These are phyloP conservation scores for Fomitopsis serialis DNA, from an alignment of 768 basidiomycete genomes.

Conservation along the genomic window DNA sequence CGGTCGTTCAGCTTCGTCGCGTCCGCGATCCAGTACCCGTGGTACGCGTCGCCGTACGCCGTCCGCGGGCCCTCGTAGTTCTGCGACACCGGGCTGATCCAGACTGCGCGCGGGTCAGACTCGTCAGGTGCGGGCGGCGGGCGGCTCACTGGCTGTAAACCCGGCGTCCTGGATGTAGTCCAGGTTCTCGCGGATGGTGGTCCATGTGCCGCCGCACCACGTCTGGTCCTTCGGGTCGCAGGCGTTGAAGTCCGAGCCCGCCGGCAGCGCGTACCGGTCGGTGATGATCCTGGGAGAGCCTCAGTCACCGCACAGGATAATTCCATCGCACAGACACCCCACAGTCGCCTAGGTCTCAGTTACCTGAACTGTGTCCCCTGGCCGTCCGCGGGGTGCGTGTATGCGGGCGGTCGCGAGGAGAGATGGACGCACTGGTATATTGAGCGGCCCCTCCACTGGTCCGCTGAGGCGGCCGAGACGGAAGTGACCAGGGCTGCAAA, in stretches of 20 bases:
- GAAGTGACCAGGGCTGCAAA: conserved; percentile 24
- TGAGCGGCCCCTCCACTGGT: conserved; percentile 71
- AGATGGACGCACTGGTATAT: conserved; percentile 57
- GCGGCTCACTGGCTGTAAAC: conserved; percentile 68
- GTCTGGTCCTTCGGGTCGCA: conserved; percentile 60
- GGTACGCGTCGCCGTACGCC: conserved; percentile 78
- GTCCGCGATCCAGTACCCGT: conserved; percentile 82
- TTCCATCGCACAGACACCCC: too few species aligned
- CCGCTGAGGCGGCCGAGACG: conserved; percentile 55
- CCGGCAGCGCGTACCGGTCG: conserved; percentile 70
- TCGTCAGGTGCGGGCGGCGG: too few species aligned
- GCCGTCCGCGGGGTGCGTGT: too few species aligned
- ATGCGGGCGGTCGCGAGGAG: too few species aligned
- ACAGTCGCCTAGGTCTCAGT: too few species aligned
- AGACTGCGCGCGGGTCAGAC: conserved; percentile 40
- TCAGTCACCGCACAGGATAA: too few species aligned
- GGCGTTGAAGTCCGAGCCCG: conserved; percentile 40
- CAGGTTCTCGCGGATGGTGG: conserved; percentile 64
- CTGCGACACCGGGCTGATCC: conserved; percentile 80
- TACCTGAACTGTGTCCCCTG: too few species aligned
- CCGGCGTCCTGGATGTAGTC: conserved; percentile 83
- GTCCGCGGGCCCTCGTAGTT: conserved; percentile 70
- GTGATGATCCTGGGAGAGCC: conserved; percentile 44
- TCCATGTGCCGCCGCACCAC: conserved; percentile 89
- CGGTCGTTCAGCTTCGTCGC: conserved; percentile 58